Base-by-base conservation (phyloP, 768 basidiomycete species). In the Pisolithus marmoratus region DNA sequence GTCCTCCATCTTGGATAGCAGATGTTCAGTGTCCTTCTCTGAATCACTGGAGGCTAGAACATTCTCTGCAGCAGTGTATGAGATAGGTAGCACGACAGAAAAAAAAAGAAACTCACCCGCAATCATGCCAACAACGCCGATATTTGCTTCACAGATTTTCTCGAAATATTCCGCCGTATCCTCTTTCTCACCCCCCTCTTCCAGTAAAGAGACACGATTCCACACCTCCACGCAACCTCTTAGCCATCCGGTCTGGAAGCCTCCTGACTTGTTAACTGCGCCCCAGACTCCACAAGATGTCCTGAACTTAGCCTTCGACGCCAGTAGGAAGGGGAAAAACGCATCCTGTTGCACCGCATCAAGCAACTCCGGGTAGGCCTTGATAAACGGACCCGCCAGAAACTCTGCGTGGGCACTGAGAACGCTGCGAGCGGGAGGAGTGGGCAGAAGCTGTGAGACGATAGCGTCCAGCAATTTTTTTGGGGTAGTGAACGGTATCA, bases 281-380 rank as follows among this genome's bases (percentile, higher is more conserved):
- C 83, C 83, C 92, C 92, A 94, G 0, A 83, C 80, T n/a, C 76
- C 63, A 20, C 79, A 75, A 0, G 82, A 75, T 1, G 80, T 85
- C 61, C 81, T 84, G 54, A 84, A 78, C 47, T 84, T 77, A 3
- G 85, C 68, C 60, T 87, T 90, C 7, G 88, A 85, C 58, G 81
- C 85, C 15, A 94, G 64, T 41, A 94, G 69, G 60, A 82, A 81
- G 0, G 91, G 87, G 62, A 91, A 87, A 49, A 94, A 66, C 1
- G 84, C 62, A 29, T 72, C 68, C 54, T 80, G 71, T 54, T 82
- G 79, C 23, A 77, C 63, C 26, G 69, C 63, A 23, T 66, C 34
- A 4, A 50, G n/a, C n/a, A 59, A 2, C 3, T 63, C 52, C 3
- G 74, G 66, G 41, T 72, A 54, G 1, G 52, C 43, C 6, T 59